Evolutionary conservation across 768 basidiomycete genomes (phyloP), one percentile per base, ranked within the genome.

Genomic region (Hypholoma sublateritium): DNA sequence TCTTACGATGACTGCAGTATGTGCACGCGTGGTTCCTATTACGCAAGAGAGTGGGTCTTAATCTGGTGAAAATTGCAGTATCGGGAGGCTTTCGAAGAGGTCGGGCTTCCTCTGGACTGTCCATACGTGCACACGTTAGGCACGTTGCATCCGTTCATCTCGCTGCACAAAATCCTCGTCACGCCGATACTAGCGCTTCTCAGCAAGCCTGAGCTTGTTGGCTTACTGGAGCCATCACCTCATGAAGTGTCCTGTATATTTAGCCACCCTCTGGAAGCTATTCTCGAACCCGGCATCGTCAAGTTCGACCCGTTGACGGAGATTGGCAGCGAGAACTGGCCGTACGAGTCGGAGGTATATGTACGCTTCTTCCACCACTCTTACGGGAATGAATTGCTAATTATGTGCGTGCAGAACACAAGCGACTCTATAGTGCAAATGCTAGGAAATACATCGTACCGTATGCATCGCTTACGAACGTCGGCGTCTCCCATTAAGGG

Each of bases 1-100:
- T 66, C 74, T 89, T 2, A 70, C 87, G 9, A 72, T 80, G 42
- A 91, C 94, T 43, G 94, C 94, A 16, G 94, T 95, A 69, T 70
- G 89, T 71, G 24, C 24, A 45, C 28, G 51, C 28, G 51, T 56
- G 16, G n/a, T 1, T 22, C 9, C 59, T 36, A 12, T 11, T 14
- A 11, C 34, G 22, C 34, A 9, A 19, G 21, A 1, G 24, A 22
- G 45, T 60, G 28, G 28, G 9, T 9, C 36, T 17, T 51, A 50
- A 50, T 28, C 43, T 22, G 57, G 50, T 21, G 19, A 13, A 46
- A 59, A 22, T 52, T 17, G 42, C 51, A 53, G 93, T 80, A 80
- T 47, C 79, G 94, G 56, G 94, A 96, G 71, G 94, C 94, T 0
- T 69, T 83, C 54, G 94, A 96, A 73, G 94, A 96, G 74, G 89